Conservation (phyloP, 192 early-diverging fungal species). For the Podila horticola region DNA sequence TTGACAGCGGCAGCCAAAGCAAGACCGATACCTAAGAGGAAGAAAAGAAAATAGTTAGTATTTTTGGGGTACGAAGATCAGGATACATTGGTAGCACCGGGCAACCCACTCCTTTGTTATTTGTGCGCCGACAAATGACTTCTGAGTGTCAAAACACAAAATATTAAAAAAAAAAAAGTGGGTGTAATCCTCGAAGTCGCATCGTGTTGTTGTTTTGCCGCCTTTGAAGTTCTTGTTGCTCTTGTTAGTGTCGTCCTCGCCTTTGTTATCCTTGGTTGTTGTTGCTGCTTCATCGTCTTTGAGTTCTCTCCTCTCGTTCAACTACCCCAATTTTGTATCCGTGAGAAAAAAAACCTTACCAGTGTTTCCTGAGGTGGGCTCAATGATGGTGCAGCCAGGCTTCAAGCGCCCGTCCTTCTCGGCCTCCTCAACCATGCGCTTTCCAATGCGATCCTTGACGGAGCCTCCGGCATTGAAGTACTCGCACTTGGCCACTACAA, state of each 20-base stretch:
- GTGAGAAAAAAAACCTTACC: constrained; percentile 56
- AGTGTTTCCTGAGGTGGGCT: constrained; percentile 99
- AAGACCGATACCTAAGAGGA: constrained; percentile 79
- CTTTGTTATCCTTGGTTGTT: background rate
- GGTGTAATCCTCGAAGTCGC: too few relatives aligned
- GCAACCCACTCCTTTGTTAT: too few relatives aligned
- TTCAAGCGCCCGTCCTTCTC: constrained; percentile 91
- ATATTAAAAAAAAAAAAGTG: too few relatives aligned
- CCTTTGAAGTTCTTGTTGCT: too few relatives aligned
- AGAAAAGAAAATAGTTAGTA: background rate
- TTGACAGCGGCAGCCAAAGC: constrained; percentile 98
- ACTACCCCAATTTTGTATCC: background rate
- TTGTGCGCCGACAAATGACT: background rate
- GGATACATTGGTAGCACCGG: background rate
- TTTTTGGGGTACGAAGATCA: background rate
- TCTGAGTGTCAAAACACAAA: constrained; percentile 3
- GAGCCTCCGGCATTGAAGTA: constrained; percentile 99
- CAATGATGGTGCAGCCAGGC: constrained; percentile 96
- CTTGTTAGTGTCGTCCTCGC: too few relatives aligned
- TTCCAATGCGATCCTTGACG: constrained; percentile 98
- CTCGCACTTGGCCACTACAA: constrained; percentile 93
- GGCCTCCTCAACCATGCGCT: constrained; percentile 96
- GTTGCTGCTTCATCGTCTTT: background rate
- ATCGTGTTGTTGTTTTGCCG: too few relatives aligned
- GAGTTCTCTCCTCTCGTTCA: constrained; percentile 1